Conservation (phyloP, 345 rosid genomes). For the Lagerstroemia speciosa region DNA sequence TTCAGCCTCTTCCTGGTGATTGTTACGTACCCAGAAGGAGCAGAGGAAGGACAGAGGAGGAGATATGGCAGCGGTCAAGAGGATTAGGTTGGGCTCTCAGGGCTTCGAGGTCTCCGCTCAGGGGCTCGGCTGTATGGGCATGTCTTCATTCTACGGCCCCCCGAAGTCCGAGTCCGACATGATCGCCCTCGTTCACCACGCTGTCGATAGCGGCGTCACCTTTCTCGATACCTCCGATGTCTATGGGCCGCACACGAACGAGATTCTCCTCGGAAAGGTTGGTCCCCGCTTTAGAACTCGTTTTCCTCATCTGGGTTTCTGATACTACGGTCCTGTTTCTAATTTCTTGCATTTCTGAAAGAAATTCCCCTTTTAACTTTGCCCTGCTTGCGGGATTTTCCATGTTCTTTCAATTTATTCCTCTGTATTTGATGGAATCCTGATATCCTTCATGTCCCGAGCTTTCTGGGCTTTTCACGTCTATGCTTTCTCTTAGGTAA, state of each 20-base stretch:
- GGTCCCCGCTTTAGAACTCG: not conserved
- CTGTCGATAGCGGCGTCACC: slow-evolving; percentile 40
- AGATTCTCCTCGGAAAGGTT: slow-evolving; percentile 43
- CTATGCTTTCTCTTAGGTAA: no score
- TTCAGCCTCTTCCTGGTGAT: not conserved
- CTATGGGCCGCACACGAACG: slow-evolving; percentile 43
- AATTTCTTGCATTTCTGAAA: not conserved
- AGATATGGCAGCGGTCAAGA: slow-evolving; percentile 13
- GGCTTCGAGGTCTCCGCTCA: slow-evolving; percentile 47
- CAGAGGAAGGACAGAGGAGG: not conserved
- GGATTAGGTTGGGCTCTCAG: slow-evolving; percentile 39
- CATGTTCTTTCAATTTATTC: not conserved
- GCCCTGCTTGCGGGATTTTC: not conserved
- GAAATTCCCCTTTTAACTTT: not conserved
- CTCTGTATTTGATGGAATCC: no score
- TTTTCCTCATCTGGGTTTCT: not conserved
- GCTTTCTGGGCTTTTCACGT: no score
- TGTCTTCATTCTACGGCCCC: slow-evolving; percentile 42
- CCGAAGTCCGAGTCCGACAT: slow-evolving; percentile 41
- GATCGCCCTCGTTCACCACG: slow-evolving; percentile 41
- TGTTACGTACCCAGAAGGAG: not conserved
- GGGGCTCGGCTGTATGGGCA: slow-evolving; percentile 53
- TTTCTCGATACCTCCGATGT: slow-evolving; percentile 42
- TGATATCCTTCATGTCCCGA: no score
- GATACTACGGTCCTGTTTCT: not conserved